Conservation (phyloP, 148 eudicot genomes). For the Camellia sinensis region DNA sequence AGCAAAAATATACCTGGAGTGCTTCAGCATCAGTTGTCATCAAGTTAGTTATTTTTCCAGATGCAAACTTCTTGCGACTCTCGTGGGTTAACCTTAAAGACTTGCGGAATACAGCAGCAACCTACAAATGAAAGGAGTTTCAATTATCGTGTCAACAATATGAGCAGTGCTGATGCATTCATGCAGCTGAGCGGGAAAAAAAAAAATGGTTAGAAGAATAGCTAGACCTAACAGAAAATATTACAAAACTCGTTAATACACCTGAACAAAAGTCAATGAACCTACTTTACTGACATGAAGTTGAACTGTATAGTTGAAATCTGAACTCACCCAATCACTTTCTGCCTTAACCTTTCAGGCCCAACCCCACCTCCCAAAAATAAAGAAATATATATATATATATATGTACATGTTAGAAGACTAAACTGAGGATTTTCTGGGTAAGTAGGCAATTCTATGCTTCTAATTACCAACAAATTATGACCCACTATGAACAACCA, state of each 20-base stretch:
- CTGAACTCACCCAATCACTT: background rate
- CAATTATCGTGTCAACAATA: too few species aligned
- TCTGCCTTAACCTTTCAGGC: background rate
- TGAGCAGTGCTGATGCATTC: too few species aligned
- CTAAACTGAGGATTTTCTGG: background rate
- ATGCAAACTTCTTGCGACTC: constrained; percentile 63
- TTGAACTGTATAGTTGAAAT: too few species aligned
- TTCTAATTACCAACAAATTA: background rate
- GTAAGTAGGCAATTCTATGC: background rate
- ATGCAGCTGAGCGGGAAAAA: too few species aligned
- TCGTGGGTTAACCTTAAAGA: constrained; percentile 76
- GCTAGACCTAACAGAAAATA: too few species aligned
- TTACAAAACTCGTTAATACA: background rate
- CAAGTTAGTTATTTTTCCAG: constrained; percentile 80
- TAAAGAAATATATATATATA: background rate
- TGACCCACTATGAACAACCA: background rate
- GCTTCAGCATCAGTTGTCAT: constrained; percentile 94
- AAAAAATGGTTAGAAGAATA: too few species aligned
- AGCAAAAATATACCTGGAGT: constrained; percentile 54
- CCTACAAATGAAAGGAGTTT: constrained; percentile 30
- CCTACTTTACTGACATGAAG: background rate
- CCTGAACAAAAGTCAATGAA: background rate
- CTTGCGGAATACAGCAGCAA: constrained; percentile 87
- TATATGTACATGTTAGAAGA: background rate
- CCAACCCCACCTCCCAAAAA: background rate